phyloP scores from a whole-genome alignment of 768 basidiomycete species.

The Leucosporidium scottii region DNA sequence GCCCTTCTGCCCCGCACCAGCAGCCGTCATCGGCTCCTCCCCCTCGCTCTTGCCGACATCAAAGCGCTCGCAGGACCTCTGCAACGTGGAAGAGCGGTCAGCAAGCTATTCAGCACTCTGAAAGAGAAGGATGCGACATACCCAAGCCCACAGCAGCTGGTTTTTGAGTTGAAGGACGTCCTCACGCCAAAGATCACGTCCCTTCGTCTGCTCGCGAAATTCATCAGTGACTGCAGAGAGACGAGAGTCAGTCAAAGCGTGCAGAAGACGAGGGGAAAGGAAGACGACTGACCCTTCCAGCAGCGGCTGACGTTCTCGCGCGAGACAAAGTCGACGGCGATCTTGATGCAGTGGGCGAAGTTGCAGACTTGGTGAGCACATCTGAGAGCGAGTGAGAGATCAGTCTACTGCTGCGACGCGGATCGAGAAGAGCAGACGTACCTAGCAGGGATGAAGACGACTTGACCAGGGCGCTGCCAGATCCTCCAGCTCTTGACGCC shows the following conservation, averaged over 20 bases:
- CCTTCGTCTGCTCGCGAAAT: slow-evolving; percentile 76
- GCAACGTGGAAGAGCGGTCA: neutral
- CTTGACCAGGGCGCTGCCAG: slow-evolving; percentile 86
- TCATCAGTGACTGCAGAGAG: slow-evolving; percentile 58
- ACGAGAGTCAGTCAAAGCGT: no score
- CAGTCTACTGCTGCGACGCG: neutral
- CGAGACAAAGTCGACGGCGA: slow-evolving; percentile 89
- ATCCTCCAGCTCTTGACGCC: slow-evolving; percentile 74
- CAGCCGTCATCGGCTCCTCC: no score
- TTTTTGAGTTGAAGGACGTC: slow-evolving; percentile 84
- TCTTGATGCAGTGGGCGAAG: slow-evolving; percentile 89
- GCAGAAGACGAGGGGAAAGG: neutral
- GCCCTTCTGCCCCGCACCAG: no score
- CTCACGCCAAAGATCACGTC: slow-evolving; percentile 82
- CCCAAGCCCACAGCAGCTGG: slow-evolving; percentile 93
- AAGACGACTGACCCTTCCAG: slow-evolving; percentile 47
- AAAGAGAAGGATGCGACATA: slow-evolving; percentile 46
- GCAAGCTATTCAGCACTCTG: neutral
- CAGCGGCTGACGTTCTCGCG: slow-evolving; percentile 85
- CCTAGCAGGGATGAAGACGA: slow-evolving; percentile 90
- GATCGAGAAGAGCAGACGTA: slow-evolving; percentile 37
- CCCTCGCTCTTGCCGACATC: no score
- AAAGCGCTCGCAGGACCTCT: neutral
- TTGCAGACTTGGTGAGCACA: slow-evolving; percentile 67
- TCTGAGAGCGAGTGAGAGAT: slow-evolving; percentile 38